These are phyloP conservation scores for Hippophae tibetana DNA, from an alignment of 306 rosid species.

Conservation along the genomic window DNA sequence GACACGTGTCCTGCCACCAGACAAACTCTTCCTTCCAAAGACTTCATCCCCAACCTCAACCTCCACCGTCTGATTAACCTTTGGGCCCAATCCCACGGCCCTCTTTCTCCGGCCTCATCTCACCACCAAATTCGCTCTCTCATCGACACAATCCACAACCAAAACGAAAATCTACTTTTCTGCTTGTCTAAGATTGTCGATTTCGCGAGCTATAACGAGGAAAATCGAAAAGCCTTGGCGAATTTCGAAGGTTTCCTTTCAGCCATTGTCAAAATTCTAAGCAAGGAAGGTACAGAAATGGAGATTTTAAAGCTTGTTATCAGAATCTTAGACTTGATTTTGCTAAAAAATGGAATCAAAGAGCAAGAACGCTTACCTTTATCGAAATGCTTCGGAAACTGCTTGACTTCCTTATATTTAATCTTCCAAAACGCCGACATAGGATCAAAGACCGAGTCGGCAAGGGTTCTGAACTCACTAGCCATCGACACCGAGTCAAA, in stretches of 20 bases:
- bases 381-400: slow-evolving; percentile 19
- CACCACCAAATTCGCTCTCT: slow-evolving; percentile 19
- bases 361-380: slow-evolving; percentile 16
- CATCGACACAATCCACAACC: slow-evolving; percentile 7
- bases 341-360: slow-evolving; percentile 10
- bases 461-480: slow-evolving; percentile 26
- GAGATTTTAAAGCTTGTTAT: slow-evolving; percentile 21
- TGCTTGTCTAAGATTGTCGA: slow-evolving; percentile 21
- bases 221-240: slow-evolving; percentile 23
- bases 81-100: slow-evolving; percentile 35
- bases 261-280: slow-evolving; percentile 20
- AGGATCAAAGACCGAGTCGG: slow-evolving; percentile 30
- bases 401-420: slow-evolving; percentile 19
- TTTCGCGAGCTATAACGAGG: slow-evolving; percentile 18
- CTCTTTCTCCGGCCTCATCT: slow-evolving; percentile 18
- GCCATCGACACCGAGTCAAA: slow-evolving; percentile 31
- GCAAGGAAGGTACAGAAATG: slow-evolving; percentile 8
- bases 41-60: slow-evolving; percentile 49
- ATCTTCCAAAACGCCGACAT: slow-evolving; percentile 23
- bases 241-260: slow-evolving; percentile 27
- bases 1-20: slow-evolving; percentile 60
- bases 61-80: slow-evolving; percentile 46
- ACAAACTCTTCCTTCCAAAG: slow-evolving; percentile 49
- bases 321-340: slow-evolving; percentile 23
- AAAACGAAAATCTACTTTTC: background rate